phyloP scores from a whole-genome alignment of 1,284 basidiomycete species.

The Cutaneotrichosporon sp. region DNA sequence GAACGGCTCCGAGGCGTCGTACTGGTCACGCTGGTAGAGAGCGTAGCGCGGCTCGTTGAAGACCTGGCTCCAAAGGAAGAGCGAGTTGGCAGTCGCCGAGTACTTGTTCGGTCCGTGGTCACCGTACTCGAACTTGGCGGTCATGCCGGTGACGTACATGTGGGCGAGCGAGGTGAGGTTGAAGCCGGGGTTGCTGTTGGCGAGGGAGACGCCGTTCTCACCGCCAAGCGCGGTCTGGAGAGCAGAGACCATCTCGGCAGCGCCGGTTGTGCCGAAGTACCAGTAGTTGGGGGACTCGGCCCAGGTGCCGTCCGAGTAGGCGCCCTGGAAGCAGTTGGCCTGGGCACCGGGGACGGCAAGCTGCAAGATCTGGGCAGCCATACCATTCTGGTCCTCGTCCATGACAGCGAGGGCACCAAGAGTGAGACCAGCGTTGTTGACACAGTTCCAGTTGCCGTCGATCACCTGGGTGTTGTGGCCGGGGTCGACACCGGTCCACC shows the following conservation, averaged over 20 bases:
- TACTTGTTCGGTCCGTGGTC: slow-evolving; percentile 94
- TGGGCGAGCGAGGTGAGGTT: slow-evolving; percentile 81
- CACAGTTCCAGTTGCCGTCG: slow-evolving; percentile 92
- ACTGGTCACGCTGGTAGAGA: slow-evolving; percentile 90
- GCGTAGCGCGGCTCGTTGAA: slow-evolving; percentile 72
- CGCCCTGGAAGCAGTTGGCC: slow-evolving; percentile 70
- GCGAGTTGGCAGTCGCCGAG: slow-evolving; percentile 57
- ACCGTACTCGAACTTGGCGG: slow-evolving; percentile 86
- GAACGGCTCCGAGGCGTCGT: slow-evolving; percentile 86
- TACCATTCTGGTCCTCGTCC: slow-evolving; percentile 66
- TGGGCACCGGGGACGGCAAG: slow-evolving; percentile 37
- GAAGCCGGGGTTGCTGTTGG: slow-evolving; percentile 69
- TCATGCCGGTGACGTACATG: slow-evolving; percentile 83
- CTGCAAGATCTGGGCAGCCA: slow-evolving; percentile 10
- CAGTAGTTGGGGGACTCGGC: slow-evolving; percentile 93
- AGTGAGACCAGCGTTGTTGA: slow-evolving; percentile 89
- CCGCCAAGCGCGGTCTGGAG: slow-evolving; percentile 84
- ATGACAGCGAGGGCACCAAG: slow-evolving; percentile 88
- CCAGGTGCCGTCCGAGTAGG: slow-evolving; percentile 84
- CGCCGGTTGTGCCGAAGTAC: slow-evolving; percentile 92
- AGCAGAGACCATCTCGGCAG: slow-evolving; percentile 86
- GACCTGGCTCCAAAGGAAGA: slow-evolving; percentile 65
- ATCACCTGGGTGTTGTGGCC: slow-evolving; percentile 36
- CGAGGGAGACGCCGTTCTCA: slow-evolving; percentile 65
- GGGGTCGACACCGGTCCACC: slow-evolving; percentile 54